A percentile compares a stretch with the other conserved stretches of the same genome.
These are phyloP conservation scores for Triangularia setosa DNA, from an alignment of 2,329 filamentous ascomycete genomes.

Conservation along the genomic window DNA sequence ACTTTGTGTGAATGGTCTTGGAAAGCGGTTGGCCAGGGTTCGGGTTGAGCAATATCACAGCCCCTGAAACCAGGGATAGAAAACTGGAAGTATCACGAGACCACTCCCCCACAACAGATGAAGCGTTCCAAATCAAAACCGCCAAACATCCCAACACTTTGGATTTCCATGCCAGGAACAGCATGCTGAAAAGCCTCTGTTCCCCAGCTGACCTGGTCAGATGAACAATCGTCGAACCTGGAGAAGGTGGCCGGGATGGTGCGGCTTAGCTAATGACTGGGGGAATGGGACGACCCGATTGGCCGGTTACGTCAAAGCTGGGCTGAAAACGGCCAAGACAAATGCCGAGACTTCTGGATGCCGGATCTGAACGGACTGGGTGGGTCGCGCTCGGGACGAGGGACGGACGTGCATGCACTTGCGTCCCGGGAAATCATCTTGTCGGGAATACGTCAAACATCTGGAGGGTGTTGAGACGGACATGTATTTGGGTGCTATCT, in stretches of 20 bases:
- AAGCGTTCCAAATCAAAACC: neutral
- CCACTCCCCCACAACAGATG: neutral
- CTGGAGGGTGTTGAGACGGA: neutral
- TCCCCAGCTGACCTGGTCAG: conserved; percentile 6
- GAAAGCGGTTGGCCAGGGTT: neutral
- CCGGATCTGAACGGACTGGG: neutral
- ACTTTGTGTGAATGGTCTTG: conserved; percentile 9
- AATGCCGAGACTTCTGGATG: conserved; percentile 17
- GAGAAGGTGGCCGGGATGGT: neutral
- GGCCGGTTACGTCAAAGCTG: neutral
- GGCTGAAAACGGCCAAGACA: conserved; percentile 13
- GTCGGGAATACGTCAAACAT: neutral
- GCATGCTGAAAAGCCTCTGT: neutral
- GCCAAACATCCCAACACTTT: neutral
- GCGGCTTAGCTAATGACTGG: conserved; percentile 4
- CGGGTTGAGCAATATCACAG: neutral
- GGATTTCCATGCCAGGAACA: neutral
- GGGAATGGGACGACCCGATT: conserved; percentile 10
- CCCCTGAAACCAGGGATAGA: neutral
- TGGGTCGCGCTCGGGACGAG: conserved; percentile 11
- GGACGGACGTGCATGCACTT: conserved; percentile 16
- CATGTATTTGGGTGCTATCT: neutral
- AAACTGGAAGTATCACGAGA: conserved; percentile 6
- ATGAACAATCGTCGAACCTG: conserved; percentile 4
- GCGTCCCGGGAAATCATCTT: conserved; percentile 25